These are phyloP conservation scores for Guadua angustifolia DNA, from an alignment of 176 grass and related monocot species.

Conservation along the genomic window DNA sequence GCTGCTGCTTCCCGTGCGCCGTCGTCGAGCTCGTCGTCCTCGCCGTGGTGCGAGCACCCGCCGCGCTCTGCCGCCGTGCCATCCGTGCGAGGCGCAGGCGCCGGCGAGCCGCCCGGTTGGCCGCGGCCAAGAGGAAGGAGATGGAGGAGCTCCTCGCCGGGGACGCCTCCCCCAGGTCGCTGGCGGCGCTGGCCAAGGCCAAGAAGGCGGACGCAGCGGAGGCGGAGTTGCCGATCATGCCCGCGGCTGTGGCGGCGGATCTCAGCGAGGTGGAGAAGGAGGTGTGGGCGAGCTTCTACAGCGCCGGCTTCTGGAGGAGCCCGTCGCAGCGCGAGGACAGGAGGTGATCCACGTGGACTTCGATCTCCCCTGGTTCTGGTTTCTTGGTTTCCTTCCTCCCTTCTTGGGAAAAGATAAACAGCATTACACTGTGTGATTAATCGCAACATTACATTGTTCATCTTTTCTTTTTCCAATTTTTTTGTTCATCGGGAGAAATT, in stretches of 20 bases:
- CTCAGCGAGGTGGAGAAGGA: conserved; percentile 54
- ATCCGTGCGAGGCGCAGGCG: background rate
- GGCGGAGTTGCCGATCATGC: background rate
- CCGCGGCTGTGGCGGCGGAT: conserved; percentile 16
- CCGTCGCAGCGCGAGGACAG: conserved; percentile 63
- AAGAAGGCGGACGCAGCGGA: background rate
- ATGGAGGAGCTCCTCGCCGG: conserved; percentile 30
- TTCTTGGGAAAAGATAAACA: conserved; percentile 19
- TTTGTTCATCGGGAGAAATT: conserved; percentile 14
- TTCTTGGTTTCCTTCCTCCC: conserved; percentile 25
- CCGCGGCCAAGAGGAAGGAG: conserved; percentile 31
- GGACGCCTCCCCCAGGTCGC: conserved; percentile 12
- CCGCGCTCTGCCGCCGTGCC: conserved; percentile 57
- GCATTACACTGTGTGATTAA: background rate
- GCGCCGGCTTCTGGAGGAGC: conserved; percentile 84
- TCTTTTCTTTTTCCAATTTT: conserved; percentile 11
- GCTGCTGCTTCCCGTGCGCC: conserved; percentile 71
- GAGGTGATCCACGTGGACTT: conserved; percentile 4
- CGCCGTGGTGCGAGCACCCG: conserved; percentile 63
- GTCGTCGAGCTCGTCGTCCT: conserved; percentile 69
- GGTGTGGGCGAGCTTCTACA: conserved; percentile 71
- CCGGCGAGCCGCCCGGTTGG: background rate
- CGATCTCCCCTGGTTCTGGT: background rate
- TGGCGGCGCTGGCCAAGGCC: background rate
- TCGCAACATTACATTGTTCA: background rate